These are phyloP conservation scores for Oryza nivara DNA, from an alignment of 176 grass and related monocot species.

Conservation along the genomic window DNA sequence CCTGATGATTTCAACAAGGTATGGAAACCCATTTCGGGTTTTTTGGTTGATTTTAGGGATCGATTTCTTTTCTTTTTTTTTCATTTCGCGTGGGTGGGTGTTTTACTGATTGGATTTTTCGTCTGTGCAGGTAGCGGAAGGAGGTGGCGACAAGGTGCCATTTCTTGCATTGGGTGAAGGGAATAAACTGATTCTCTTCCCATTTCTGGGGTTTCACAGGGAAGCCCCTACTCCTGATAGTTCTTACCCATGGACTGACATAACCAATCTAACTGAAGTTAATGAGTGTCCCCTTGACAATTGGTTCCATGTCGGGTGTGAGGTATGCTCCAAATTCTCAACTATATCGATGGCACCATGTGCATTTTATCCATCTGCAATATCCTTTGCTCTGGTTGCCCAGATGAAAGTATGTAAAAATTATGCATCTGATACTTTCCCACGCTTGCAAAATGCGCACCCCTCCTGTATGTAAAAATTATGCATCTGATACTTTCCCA, in stretches of 20 bases:
- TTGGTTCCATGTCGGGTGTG: slow-evolving; percentile 88
- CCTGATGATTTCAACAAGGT: not conserved
- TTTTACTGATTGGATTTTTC: slow-evolving; percentile 16
- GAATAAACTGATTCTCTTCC: slow-evolving; percentile 80
- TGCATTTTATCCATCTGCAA: not conserved
- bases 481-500: not conserved
- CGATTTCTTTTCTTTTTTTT: not conserved
- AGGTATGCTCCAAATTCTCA: slow-evolving; percentile 55
- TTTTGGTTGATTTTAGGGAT: not conserved
- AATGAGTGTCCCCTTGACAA: slow-evolving; percentile 71
- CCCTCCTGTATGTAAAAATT: not conserved
- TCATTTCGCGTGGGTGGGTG: not conserved
- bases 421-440: slow-evolving; percentile 10
- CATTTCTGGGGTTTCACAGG: slow-evolving; percentile 67
- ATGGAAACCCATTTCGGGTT: not conserved
- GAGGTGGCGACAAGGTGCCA: slow-evolving; percentile 52
- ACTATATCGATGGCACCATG: slow-evolving; percentile 3
- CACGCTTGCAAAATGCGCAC: no score
- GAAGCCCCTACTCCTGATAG: slow-evolving; percentile 55
- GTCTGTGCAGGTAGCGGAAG: slow-evolving; percentile 42
- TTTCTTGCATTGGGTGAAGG: slow-evolving; percentile 88
- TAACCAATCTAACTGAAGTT: slow-evolving; percentile 49
- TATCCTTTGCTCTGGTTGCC: slow-evolving; percentile 19
- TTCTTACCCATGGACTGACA: slow-evolving; percentile 62
- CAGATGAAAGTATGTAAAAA: not conserved